Evolutionary conservation across 108 stramenopile genomes (phyloP).

Genomic region (Conticribra weissflogii): DNA sequence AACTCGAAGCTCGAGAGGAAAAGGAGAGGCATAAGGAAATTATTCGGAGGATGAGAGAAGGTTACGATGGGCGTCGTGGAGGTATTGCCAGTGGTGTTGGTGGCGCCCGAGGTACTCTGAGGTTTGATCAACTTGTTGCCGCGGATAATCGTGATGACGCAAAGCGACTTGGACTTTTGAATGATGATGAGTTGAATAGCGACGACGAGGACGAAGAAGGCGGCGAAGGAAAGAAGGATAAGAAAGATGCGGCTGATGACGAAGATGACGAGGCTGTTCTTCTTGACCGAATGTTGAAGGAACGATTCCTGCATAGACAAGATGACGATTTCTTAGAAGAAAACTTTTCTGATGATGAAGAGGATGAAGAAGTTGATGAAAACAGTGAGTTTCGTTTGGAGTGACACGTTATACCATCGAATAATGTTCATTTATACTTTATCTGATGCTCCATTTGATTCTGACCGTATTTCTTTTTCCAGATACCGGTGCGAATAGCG

Average conservation of each 20-base stretch:
- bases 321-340: constrained; percentile 71
- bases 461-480: background rate
- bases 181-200: constrained; percentile 88
- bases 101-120: constrained; percentile 76
- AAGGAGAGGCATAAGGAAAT: constrained; percentile 90
- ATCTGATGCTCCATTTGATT: too few relatives aligned
- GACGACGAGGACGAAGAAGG: constrained; percentile 67
- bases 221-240: constrained; percentile 40
- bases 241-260: constrained; percentile 56
- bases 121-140: constrained; percentile 87
- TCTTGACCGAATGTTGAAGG: constrained; percentile 84
- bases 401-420: too few relatives aligned
- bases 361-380: constrained; percentile 53
- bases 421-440: too few relatives aligned
- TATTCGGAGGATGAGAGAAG: constrained; percentile 85
- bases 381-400: constrained; percentile 18
- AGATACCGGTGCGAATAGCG: constrained; percentile 38
- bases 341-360: constrained; percentile 75
- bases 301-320: constrained; percentile 71
- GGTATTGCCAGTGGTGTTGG: constrained; percentile 78
- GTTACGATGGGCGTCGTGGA: constrained; percentile 87
- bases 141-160: constrained; percentile 89
- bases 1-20: constrained; percentile 68
- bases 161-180: constrained; percentile 80
- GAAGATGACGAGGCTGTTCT: constrained; percentile 82